Base-by-base conservation (phyloP, 805 yeast genomes). In the Jamesozyma hellenica region DNA sequence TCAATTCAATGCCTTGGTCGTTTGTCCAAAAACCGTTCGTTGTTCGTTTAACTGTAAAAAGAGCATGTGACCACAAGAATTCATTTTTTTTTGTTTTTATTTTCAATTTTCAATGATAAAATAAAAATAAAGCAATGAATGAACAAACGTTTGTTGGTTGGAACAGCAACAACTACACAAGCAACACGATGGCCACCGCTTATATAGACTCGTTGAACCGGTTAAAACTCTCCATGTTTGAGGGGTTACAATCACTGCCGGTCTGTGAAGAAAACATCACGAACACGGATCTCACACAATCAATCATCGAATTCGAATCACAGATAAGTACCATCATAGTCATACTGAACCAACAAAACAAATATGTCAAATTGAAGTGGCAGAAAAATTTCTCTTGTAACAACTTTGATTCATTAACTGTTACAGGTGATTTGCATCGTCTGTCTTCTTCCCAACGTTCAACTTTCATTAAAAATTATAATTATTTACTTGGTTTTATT, bases 241-340 rank as follows among this genome's bases (percentile, higher is more conserved):
- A 32, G 10, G 32, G 27, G 19, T 19, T 38, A 7, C 31, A 19
- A 6, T 15, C 28, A 13, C 18, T 7, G 13, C 4, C 16, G 15
- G 11, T 18, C n/a, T 6, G 23, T 13, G 19, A 14, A 14, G 19
- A 37, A 12, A 18, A 27, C 17, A 6, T 15, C 14, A 16, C n/a
- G 14, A 11, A 18, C 6, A 6, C 9, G n/a, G 28, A 15, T 9
- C 6, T 8, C 11, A 26, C 34, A 7, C 29, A 32, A 19, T 12
- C 29, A 35, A 35, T 45, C 12, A n/a, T 40, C 7, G 43, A 48
- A 18, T 51, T 45, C 25, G 55, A 53, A 34, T 42, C 50, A 4
- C 19, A 44, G 25, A 32, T 53, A n/a, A 48, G 35, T 19, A 32
- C 41, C 9, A 26, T 41, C 7, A 32, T 50, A 8, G 50, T 50